Base-by-base conservation (phyloP, 306 rosid genomes). In the Bauhinia variegata region DNA sequence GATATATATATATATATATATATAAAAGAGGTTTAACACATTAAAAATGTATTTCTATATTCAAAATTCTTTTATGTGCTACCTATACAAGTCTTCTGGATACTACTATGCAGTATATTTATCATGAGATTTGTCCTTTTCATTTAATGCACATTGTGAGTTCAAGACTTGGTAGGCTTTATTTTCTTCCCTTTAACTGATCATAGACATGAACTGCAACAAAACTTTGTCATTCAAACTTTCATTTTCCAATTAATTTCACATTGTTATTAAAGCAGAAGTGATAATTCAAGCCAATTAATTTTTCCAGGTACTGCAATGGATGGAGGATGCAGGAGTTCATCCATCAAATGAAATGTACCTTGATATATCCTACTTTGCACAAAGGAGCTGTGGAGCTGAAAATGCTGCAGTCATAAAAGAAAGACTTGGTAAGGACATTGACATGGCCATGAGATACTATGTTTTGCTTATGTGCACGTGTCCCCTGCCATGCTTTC, bases 271-370 rank as follows among this genome's bases (percentile, higher is more conserved):
- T 47, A 46, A 46, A 72, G 11, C 36, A 43, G 13, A 47, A 47
- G 52, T 38, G 70, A 18, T 69, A 64, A 69, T 69, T 53, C 36
- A 47, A 43, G 50, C 33, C 43, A 67, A 39, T 37, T 59, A 46
- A 23, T 69, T 13, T 23, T n/a, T 31, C 61, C 82, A 89, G 98
- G 96, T 89, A 33, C 74, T 92, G 73, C 85, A 86, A 41, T 92
- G 98, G 98, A 92, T 92, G 98, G 85, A 79, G 68, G 98, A 89
- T 69, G 85, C 89, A 0, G 92, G 96, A 74, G 67, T 89, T 76
- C 84, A 65, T 70, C 98, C 98, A 43, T 81, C 96, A 14, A 42
- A 75, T 46, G 82, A 28, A 68, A 92, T 92, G 96, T 87, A 81
- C 57, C 56, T 19, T 19, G 88, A 89, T 78, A 84, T 92, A 68